These are phyloP conservation scores for Cladophialophora chaetospira DNA, from an alignment of 2,329 filamentous ascomycete species.

Conservation along the genomic window DNA sequence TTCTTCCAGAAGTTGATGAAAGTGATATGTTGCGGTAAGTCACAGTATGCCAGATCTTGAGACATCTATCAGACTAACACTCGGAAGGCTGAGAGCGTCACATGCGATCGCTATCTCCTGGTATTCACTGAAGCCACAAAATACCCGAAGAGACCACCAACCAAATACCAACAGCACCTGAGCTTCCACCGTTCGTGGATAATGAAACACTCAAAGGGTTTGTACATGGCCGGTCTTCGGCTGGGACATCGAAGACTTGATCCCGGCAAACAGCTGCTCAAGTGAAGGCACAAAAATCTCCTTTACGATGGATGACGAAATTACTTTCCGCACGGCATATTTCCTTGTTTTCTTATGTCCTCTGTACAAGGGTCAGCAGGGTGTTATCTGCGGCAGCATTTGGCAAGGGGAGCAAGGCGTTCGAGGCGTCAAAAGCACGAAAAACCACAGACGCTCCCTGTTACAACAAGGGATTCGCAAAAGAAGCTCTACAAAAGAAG, in stretches of 20 bases:
- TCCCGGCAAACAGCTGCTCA: background rate
- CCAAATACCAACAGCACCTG: background rate
- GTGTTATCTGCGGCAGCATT: constrained; percentile 24
- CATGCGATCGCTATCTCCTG: background rate
- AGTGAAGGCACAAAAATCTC: constrained; percentile 6
- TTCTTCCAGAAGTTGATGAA: constrained; percentile 93
- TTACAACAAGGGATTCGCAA: constrained; percentile 10
- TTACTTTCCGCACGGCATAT: constrained; percentile 17
- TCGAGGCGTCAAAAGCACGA: constrained; percentile 9
- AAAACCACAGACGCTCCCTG: constrained; percentile 5
- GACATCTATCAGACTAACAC: background rate
- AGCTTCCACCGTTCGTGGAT: background rate
- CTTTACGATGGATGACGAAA: constrained; percentile 26
- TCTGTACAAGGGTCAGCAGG: constrained; percentile 25
- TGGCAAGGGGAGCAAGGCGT: constrained; percentile 24
- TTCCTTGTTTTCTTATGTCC: constrained; percentile 10
- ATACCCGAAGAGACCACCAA: background rate
- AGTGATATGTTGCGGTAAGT: constrained; percentile 80
- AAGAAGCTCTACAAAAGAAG: constrained; percentile 8
- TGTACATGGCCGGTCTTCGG: background rate
- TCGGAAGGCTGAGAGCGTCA: constrained; percentile 13
- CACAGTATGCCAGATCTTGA: constrained; percentile 22
- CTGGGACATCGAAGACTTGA: background rate
- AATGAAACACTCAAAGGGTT: background rate
- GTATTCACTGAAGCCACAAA: background rate